Conservation (phyloP, 768 basidiomycete genomes). For the Jaapia argillacea region DNA sequence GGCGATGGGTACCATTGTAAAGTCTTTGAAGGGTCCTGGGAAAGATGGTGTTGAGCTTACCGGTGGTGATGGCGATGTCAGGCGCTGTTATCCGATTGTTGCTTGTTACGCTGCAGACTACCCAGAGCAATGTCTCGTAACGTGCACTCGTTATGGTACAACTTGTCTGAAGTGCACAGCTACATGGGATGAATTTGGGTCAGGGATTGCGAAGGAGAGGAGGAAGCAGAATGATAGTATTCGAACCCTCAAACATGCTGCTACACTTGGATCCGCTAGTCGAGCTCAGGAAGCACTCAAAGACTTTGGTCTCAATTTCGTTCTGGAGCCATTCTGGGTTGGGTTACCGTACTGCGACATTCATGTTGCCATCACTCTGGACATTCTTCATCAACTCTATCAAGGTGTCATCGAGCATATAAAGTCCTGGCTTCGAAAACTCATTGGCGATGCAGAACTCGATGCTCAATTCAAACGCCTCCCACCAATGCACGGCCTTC, state of each 20-base stretch:
- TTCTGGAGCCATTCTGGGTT: conserved; percentile 5
- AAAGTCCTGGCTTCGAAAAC: conserved; percentile 6
- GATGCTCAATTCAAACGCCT: conserved; percentile 8
- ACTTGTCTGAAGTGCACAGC: conserved; percentile 3
- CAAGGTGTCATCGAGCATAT: conserved; percentile 5
- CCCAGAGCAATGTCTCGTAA: conserved; percentile 15
- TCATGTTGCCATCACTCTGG: conserved; percentile 5
- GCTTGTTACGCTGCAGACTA: conserved; percentile 12
- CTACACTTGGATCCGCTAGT: background rate
- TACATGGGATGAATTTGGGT: background rate
- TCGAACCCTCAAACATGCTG: background rate
- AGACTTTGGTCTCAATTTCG: background rate
- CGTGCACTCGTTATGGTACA: background rate
- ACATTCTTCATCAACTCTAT: too few relatives aligned
- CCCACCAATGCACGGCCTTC: conserved; percentile 6
- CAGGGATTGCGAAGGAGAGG: background rate
- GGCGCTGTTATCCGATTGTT: conserved; percentile 9
- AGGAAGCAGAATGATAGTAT: background rate
- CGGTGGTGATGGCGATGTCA: conserved; percentile 8
- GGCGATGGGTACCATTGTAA: conserved; percentile 8
- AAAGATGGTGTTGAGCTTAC: conserved; percentile 9
- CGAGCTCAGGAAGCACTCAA: background rate
- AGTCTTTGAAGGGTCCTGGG: conserved; percentile 6
- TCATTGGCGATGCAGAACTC: conserved; percentile 7
- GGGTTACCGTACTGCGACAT: conserved; percentile 6